These are phyloP conservation scores for Sutorius australiensis DNA, from an alignment of 768 basidiomycete species.

Conservation along the genomic window DNA sequence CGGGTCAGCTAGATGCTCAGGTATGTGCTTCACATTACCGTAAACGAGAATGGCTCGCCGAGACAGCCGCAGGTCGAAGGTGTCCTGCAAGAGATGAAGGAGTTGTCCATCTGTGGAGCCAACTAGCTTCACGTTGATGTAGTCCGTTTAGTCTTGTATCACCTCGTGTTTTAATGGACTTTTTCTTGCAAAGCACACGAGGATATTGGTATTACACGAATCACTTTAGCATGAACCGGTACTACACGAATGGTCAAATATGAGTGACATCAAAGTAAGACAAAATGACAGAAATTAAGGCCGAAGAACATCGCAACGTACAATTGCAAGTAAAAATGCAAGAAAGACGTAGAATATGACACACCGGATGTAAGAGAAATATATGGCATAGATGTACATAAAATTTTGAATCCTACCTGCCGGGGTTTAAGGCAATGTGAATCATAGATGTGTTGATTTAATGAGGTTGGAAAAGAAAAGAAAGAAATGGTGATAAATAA, in stretches of 20 bases:
- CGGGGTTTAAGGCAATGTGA: slow-evolving; percentile 5
- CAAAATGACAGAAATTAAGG: neutral
- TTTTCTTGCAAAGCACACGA: neutral
- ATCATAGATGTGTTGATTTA: slow-evolving; percentile 8
- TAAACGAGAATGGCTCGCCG: neutral
- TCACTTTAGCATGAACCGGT: slow-evolving; percentile 12
- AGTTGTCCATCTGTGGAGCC: slow-evolving; percentile 87
- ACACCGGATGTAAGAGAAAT: slow-evolving; percentile 9
- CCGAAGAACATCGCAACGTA: slow-evolving; percentile 13
- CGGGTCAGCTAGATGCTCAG: slow-evolving; percentile 93
- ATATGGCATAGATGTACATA: slow-evolving; percentile 16
- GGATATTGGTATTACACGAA: slow-evolving; percentile 10
- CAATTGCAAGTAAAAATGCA: slow-evolving; percentile 13
- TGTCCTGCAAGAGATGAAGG: slow-evolving; percentile 95
- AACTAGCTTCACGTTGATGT: slow-evolving; percentile 18
- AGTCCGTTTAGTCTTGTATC: slow-evolving; percentile 6
- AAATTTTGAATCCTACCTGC: slow-evolving; percentile 22
- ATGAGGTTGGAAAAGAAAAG: neutral
- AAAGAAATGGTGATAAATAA: slow-evolving; percentile 1
- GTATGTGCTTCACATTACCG: slow-evolving; percentile 33
- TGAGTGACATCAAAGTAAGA: slow-evolving; percentile 3
- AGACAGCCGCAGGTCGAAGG: slow-evolving; percentile 69
- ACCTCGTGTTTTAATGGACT: neutral
- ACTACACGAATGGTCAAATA: slow-evolving; percentile 21
- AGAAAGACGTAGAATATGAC: slow-evolving; percentile 9